Conservation (phyloP, 495 filamentous ascomycete species). For the Wilcoxina mikolae region DNA sequence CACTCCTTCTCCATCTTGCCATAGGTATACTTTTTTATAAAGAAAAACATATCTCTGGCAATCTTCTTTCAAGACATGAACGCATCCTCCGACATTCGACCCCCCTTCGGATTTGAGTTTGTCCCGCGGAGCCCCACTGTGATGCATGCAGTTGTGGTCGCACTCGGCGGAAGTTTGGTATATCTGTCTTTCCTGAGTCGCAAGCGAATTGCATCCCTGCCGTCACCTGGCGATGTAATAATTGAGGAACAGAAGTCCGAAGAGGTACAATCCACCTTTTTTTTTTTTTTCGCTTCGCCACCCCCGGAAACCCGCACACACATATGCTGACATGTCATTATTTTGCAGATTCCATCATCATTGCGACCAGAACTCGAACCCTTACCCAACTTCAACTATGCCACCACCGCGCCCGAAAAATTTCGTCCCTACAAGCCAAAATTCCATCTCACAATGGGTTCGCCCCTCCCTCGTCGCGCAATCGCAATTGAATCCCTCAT, state of each 20-base stretch:
- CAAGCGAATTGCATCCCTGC: not conserved
- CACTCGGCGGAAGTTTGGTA: slow-evolving; percentile 7
- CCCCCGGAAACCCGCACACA: too few relatives aligned
- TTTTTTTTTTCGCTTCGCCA: not conserved
- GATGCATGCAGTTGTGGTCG: slow-evolving; percentile 9
- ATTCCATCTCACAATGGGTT: slow-evolving; percentile 63
- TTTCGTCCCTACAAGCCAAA: slow-evolving; percentile 56
- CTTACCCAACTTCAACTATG: slow-evolving; percentile 45
- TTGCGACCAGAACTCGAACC: slow-evolving; percentile 33
- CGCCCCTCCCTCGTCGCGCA: not conserved
- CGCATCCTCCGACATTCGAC: not conserved
- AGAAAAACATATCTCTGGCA: too few relatives aligned
- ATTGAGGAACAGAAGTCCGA: not conserved
- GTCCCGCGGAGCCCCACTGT: not conserved
- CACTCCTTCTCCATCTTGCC: too few relatives aligned
- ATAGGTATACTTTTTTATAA: too few relatives aligned
- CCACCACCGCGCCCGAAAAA: slow-evolving; percentile 42
- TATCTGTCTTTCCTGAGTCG: not conserved
- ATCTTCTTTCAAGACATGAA: too few relatives aligned
- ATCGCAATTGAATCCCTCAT: not conserved
- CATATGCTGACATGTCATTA: too few relatives aligned
- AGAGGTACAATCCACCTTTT: not conserved
- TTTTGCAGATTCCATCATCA: too few relatives aligned
- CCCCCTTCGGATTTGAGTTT: not conserved
- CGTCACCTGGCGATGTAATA: not conserved